These are phyloP conservation scores for Benincasa hispida DNA, from an alignment of 306 rosid species.

Conservation along the genomic window DNA sequence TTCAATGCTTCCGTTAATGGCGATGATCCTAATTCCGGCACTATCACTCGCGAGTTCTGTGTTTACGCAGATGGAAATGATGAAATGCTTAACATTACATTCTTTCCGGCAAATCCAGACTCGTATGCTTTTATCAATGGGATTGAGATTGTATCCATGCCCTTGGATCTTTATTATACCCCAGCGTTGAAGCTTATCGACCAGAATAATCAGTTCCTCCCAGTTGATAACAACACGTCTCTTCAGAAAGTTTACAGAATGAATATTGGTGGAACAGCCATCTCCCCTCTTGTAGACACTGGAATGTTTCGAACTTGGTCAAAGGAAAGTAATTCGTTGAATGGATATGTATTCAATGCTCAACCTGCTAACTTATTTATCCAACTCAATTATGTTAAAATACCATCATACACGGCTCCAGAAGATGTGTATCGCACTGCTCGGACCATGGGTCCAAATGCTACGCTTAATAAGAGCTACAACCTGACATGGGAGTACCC, in stretches of 20 bases:
- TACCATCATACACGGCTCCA: background rate
- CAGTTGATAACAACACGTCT: background rate
- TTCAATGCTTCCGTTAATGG: slow-evolving; percentile 8
- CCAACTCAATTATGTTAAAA: background rate
- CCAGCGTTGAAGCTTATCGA: background rate
- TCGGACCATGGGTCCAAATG: background rate
- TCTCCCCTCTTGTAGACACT: background rate
- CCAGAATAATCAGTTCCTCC: background rate
- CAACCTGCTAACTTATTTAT: background rate
- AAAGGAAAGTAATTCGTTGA: background rate
- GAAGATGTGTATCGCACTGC: slow-evolving; percentile 6
- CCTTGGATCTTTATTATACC: slow-evolving; percentile 1
- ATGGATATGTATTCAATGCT: background rate
- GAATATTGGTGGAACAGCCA: background rate
- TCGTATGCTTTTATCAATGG: slow-evolving; percentile 12
- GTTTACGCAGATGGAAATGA: background rate
- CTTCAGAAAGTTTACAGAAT: slow-evolving; percentile 11
- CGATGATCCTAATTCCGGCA: background rate
- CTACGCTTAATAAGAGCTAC: background rate
- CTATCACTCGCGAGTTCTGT: background rate
- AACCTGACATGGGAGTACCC: slow-evolving; percentile 21
- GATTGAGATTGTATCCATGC: slow-evolving; percentile 15
- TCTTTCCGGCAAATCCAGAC: slow-evolving; percentile 7
- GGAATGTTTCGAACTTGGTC: slow-evolving; percentile 13
- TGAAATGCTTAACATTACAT: background rate